Evolutionary conservation across 176 grass and related monocot genomes (phyloP), one percentile per base, ranked within the genome.

Genomic region (Triticum dicoccoides): DNA sequence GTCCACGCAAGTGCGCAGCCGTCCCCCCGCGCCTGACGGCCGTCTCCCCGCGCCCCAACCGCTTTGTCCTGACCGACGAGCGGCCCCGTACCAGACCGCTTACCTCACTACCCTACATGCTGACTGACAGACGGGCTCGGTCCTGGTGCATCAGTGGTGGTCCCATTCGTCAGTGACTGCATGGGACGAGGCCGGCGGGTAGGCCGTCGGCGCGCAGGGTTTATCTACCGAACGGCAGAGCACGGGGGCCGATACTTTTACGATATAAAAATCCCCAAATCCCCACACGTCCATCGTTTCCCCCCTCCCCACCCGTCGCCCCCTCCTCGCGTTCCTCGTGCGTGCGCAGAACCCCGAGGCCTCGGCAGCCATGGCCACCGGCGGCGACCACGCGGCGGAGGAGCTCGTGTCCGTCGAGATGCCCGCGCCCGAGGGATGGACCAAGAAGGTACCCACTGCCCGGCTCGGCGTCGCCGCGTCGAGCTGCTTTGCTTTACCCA

Each of bases 401-500:
- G 84, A 83, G 82, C 72, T 49, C 2, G 87, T 91, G 23, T 87
- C 92, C 62, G 92, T 94, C 17, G 92, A 94, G 87, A 83, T 94
- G 76, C 87, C 89, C 4, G 92, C 92, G n/a, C 92, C 92, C 1
- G 41, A 86, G 11, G 92, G 92, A 0, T 94, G 92, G 92, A 71
- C 84, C 14, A 94, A 95, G 93, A 95, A 95, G 93, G 92, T 94
- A 51, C n/a, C 5, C 11, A 3, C 18, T 9, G 10, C 27, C 29
- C 2, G 37, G 49, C 49, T 2, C 69, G 5, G 11, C 35, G 14
- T 17, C 2, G 25, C 2, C n/a, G 18, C 21, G 7, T 39, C 76
- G 18, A 38, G 15, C 37, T 27, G 8, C 34, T 23, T 24, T 2
- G 2, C 37, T 0, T 37, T 23, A 69, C 32, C 67, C 49, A 17